Percentiles rank a stretch among this genome's conserved stretches.
These are phyloP conservation scores for Williopsis jadinii DNA, from an alignment of 1,139 yeast species.

Conservation along the genomic window DNA sequence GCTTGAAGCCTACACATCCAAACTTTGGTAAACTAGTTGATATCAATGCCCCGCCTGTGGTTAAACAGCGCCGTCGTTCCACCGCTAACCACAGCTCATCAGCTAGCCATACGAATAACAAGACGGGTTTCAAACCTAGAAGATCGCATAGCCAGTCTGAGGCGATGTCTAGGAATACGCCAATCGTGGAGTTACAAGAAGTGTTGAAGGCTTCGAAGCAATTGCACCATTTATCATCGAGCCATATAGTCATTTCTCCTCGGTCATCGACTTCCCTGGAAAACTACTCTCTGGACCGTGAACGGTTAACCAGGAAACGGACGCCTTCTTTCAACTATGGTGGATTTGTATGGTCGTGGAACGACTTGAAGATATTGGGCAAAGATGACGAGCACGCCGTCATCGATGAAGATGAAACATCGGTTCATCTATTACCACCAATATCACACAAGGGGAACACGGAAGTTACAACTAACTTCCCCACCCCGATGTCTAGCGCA, in stretches of 20 bases:
- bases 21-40: slow-evolving; percentile 62
- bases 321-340: slow-evolving; percentile 19
- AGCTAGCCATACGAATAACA: not conserved
- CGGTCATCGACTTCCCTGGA: not conserved
- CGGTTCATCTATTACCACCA: not conserved
- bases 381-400: slow-evolving; percentile 10
- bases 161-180: not conserved
- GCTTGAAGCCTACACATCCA: slow-evolving; percentile 56
- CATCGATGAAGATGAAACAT: not conserved
- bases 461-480: not conserved
- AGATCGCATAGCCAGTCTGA: slow-evolving; percentile 17
- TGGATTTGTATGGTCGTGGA: slow-evolving; percentile 22
- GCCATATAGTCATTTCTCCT: not conserved
- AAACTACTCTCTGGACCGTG: not conserved
- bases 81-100: not conserved
- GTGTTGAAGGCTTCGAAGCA: slow-evolving; percentile 22
- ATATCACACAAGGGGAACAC: not conserved
- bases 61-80: slow-evolving; percentile 16
- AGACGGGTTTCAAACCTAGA: not conserved
- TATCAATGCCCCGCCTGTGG: slow-evolving; percentile 16
- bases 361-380: slow-evolving; percentile 17
- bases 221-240: slow-evolving; percentile 18
- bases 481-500: not conserved
- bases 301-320: not conserved
- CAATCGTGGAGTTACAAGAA: slow-evolving; percentile 18